Percentiles rank a stretch among this genome's conserved stretches.
Evolutionary conservation across 345 rosid species (phyloP).

Genomic region (Arabis hirsuta): DNA sequence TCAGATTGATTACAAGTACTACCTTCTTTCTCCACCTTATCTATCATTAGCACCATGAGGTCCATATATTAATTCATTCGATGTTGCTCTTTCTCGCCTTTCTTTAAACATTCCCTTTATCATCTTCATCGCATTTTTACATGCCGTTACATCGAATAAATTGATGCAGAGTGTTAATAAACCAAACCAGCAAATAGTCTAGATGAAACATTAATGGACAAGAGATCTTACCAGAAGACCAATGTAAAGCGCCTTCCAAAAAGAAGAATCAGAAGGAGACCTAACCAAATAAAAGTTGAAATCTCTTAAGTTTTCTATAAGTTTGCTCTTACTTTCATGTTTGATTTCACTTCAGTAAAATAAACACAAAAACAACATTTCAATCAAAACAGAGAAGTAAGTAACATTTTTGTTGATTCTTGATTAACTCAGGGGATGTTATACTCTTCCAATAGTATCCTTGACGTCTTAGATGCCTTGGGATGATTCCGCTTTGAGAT

Average conservation of each 20-base stretch:
- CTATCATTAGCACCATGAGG: conserved; percentile 44
- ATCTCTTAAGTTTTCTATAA: conserved; percentile 30
- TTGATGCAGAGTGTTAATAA: conserved; percentile 6
- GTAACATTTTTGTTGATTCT: neutral
- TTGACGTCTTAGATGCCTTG: conserved; percentile 41
- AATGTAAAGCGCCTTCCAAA: conserved; percentile 46
- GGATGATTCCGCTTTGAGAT: conserved; percentile 39
- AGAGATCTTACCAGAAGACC: conserved; percentile 41
- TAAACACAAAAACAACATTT: neutral
- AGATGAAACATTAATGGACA: neutral
- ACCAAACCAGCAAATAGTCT: neutral
- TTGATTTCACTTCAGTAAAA: conserved; percentile 35
- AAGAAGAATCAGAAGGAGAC: conserved; percentile 45
- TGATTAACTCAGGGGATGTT: neutral
- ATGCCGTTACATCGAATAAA: conserved; percentile 31
- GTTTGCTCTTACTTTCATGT: conserved; percentile 22
- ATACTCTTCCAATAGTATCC: conserved; percentile 30
- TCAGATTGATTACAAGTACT: neutral
- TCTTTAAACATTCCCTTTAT: conserved; percentile 32
- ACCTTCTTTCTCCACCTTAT: conserved; percentile 39
- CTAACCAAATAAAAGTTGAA: conserved; percentile 46
- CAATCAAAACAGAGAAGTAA: neutral
- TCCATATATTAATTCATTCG: conserved; percentile 20
- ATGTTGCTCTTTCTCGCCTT: conserved; percentile 37
- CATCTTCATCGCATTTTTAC: conserved; percentile 33